These are phyloP conservation scores for Mortierella sp. DNA, from an alignment of 371 early-diverging fungal genomes.

Conservation along the genomic window DNA sequence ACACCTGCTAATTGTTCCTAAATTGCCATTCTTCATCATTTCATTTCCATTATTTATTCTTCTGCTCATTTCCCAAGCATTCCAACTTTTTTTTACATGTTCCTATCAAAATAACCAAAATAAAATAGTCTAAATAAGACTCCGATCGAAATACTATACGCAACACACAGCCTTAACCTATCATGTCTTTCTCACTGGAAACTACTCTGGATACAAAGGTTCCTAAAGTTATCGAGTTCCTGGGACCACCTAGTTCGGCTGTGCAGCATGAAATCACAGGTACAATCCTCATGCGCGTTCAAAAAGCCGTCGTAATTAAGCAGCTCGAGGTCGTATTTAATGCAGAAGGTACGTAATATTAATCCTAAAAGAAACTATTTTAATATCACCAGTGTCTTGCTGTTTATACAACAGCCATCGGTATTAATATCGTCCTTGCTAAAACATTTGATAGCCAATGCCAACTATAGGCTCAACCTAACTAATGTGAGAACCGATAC, in stretches of 20 bases:
- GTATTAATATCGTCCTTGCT: too few relatives aligned
- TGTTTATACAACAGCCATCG: too few relatives aligned
- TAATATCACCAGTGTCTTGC: too few relatives aligned
- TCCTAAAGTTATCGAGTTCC: slow-evolving; percentile 33
- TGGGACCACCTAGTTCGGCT: slow-evolving; percentile 30
- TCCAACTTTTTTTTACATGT: too few relatives aligned
- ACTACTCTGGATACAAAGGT: slow-evolving; percentile 32
- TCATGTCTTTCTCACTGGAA: slow-evolving; percentile 33
- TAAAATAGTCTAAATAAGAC: background rate
- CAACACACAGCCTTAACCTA: background rate
- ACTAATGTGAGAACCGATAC: slow-evolving; percentile 12
- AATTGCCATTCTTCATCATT: too few relatives aligned
- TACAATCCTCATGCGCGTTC: slow-evolving; percentile 21
- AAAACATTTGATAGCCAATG: background rate
- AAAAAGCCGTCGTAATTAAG: slow-evolving; percentile 38
- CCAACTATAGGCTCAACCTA: background rate
- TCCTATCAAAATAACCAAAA: too few relatives aligned
- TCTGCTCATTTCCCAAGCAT: too few relatives aligned
- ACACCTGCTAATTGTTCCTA: too few relatives aligned
- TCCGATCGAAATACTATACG: background rate
- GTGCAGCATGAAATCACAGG: slow-evolving; percentile 37
- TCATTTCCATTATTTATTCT: too few relatives aligned
- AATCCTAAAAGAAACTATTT: too few relatives aligned
- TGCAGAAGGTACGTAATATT: slow-evolving; percentile 33
- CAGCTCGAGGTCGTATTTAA: slow-evolving; percentile 28